Base-by-base conservation (phyloP, 2,329 filamentous ascomycete genomes). In the Beauveria brongniartii region DNA sequence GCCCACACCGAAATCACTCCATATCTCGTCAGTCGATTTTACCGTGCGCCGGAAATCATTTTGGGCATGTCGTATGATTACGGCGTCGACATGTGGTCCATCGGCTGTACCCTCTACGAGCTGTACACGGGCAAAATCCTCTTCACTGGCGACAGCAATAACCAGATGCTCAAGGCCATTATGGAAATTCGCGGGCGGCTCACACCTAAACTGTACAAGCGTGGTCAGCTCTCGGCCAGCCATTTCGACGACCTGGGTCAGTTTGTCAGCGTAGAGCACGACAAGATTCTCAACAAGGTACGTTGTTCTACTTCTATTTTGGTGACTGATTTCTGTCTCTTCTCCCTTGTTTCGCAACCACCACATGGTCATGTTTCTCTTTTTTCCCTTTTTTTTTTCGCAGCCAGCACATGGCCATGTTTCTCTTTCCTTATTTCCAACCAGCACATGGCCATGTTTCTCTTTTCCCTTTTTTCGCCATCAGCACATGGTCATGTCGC, bases 71-170 rank as follows among this genome's bases (percentile, higher is more conserved):
- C 90, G 10, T 96, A 96, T 72, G 92, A 96, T 71, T 95, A 93
- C 71, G 88, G 89, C 8, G 91, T 97, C 65, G 94, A 99, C 73
- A 90, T 96, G 80, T 99, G 94, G 94, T 95, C 93, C 8, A 91
- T 97, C 66, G 95, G 94, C 43, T 99, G 94, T 75, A 99, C 94
- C 0, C 80, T 97, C 34, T 99, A 96, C 73, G 94, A 99, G 75
- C 80, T 99, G 46, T 97, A 96, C 77, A 97, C 94, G 0, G 94
- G 94, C 69, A 96, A 97, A 73, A 97, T 99, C 62, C 80, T 99
- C 37, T 99, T 99, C 73, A 92, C 91, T 1, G 94, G 94, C 62
- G 85, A 90, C 65, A 94, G 91, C 76, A 99, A 99, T 78, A 99
- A 99, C 71, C 92, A 96, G 77, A 99, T 99, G 94, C 84, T 99